These are phyloP conservation scores for Letharia lupina DNA, from an alignment of 495 filamentous ascomycete genomes.

Conservation along the genomic window DNA sequence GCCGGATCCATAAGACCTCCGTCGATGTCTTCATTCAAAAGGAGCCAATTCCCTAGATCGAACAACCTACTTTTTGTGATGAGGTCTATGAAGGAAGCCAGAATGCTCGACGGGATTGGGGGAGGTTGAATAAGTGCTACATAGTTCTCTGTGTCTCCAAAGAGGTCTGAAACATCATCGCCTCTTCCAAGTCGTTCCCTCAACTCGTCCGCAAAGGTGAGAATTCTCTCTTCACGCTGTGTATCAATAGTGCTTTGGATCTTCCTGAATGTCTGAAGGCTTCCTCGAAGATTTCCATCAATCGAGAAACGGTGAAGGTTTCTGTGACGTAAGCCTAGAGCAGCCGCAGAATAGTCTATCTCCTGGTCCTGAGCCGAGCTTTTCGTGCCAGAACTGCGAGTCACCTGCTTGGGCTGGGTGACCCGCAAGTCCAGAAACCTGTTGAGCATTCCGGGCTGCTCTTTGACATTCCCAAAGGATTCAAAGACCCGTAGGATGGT, in stretches of 20 bases:
- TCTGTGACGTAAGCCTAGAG: constrained; percentile 22
- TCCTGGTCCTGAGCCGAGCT: constrained; percentile 5
- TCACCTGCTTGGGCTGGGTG: background rate
- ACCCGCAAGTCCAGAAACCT: constrained; percentile 18
- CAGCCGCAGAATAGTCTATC: constrained; percentile 15
- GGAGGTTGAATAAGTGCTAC: constrained; percentile 23
- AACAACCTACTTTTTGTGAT: constrained; percentile 38
- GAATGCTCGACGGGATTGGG: constrained; percentile 39
- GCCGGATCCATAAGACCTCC: constrained; percentile 44
- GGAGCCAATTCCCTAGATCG: constrained; percentile 47
- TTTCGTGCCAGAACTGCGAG: background rate
- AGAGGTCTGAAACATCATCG: constrained; percentile 4
- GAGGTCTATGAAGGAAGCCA: constrained; percentile 48
- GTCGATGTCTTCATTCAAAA: constrained; percentile 48
- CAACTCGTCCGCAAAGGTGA: constrained; percentile 19
- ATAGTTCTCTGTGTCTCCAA: background rate
- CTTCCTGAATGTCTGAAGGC: constrained; percentile 19
- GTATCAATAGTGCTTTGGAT: constrained; percentile 21
- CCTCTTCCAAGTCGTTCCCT: constrained; percentile 5
- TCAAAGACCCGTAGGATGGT: constrained; percentile 47
- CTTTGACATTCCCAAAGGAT: constrained; percentile 32
- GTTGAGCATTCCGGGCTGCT: constrained; percentile 37
- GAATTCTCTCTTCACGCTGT: constrained; percentile 16
- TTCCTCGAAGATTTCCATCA: constrained; percentile 16
- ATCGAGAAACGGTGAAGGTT: constrained; percentile 15